Base-by-base conservation (phyloP, 345 rosid species). In the Laguncularia racemosa region DNA sequence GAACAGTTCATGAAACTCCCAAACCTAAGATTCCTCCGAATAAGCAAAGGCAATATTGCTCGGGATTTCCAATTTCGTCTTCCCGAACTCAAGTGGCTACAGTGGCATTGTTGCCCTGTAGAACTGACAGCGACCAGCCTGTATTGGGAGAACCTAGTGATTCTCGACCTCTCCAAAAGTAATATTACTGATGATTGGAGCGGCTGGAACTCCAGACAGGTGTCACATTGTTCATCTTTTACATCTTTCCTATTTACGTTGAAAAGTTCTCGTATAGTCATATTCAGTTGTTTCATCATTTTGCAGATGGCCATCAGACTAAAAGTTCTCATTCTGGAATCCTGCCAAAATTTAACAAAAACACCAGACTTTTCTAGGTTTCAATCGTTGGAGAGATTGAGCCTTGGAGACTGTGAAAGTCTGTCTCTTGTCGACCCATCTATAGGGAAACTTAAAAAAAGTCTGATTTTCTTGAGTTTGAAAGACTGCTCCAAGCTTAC, bases 241-340 rank as follows among this genome's bases (percentile, higher is more conserved):
- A 3, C 38, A 3, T 6, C 12, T 40, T 11, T 6, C 9, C 7
- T 0, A 9, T 0, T 12, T 20, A 17, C 0, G 11, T 1, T 40
- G 2, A 16, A 11, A 18, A 0, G 2, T n/a, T 2, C 2, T 14
- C n/a, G n/a, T n/a, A n/a, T n/a, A n/a, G n/a, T n/a, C 6, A 16
- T 0, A 0, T 14, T 2, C 7, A 0, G 7, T 19, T 10, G 9
- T n/a, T 19, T 40, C 7, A n/a, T 38, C 14, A 1, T 51, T 13
- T 43, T 33, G 40, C 40, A 33, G 6, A 17, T 45, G 56, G 45
- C 44, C 12, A 53, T 53, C 57, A 53, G n/a, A 44, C 19, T 57
- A 14, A 57, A 20, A 44, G 61, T 57, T 40, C 52, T 46, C 16
- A 46, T 20, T 17, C 51, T 57, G 0, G n/a, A 12, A 38, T 17